These are phyloP conservation scores for Coemansia sp. DNA, from an alignment of 192 early-diverging fungal species.

Conservation along the genomic window DNA sequence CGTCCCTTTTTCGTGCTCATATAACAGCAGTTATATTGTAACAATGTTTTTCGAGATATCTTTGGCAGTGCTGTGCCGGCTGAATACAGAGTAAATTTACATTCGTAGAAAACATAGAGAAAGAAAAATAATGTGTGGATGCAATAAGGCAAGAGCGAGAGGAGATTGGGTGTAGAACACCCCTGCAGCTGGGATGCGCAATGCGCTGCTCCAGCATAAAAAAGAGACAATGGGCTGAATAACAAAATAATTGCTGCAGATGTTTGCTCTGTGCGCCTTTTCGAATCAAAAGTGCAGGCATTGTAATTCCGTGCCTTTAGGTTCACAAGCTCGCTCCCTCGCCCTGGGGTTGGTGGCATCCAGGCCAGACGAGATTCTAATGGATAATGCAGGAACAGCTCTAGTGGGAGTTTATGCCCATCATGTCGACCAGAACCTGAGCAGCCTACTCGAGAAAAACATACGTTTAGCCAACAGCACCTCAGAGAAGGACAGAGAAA, in stretches of 20 bases:
- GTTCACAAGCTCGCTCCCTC: too few relatives aligned
- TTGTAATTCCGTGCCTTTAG: conserved; percentile 6
- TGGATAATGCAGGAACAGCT: not conserved
- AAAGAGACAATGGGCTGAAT: conserved; percentile 9
- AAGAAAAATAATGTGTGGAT: conserved; percentile 14
- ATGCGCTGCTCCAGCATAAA: not conserved
- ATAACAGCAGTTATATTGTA: too few relatives aligned
- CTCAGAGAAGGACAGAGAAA: not conserved
- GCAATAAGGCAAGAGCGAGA: conserved; percentile 7
- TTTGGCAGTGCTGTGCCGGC: not conserved
- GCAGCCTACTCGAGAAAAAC: conserved; percentile 41
- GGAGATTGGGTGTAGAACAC: not conserved
- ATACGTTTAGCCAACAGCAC: not conserved
- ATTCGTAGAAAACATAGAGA: conserved; percentile 15
- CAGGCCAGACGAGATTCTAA: conserved; percentile 11
- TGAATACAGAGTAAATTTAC: conserved; percentile 20
- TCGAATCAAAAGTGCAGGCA: not conserved
- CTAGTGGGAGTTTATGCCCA: conserved; percentile 36
- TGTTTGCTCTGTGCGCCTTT: conserved; percentile 6
- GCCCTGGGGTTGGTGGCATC: not conserved
- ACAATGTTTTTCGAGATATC: not conserved
- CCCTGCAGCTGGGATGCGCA: not conserved
- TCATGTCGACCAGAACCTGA: conserved; percentile 57
- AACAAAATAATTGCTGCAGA: conserved; percentile 14
- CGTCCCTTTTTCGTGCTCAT: too few relatives aligned